Evolutionary conservation across 176 grass and related monocot genomes (phyloP).

Genomic region (Musa itinerans): DNA sequence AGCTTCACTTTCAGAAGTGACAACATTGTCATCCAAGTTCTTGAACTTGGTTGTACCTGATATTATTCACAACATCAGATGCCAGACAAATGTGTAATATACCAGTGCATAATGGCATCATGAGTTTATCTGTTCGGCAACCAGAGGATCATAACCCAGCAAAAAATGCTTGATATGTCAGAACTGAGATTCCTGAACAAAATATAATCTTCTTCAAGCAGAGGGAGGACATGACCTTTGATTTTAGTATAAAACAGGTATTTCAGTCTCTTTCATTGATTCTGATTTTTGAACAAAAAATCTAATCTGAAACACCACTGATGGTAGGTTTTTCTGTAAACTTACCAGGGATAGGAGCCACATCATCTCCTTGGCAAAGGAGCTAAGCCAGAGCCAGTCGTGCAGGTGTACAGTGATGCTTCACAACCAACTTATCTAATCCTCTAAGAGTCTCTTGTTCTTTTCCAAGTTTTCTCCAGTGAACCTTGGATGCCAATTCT

Average conservation of each 20-base stretch:
- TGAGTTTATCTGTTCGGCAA: too few relatives aligned
- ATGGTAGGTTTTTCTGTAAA: background rate
- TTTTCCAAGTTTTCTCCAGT: constrained; percentile 16
- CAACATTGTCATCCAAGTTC: constrained; percentile 8
- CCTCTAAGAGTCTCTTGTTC: constrained; percentile 3
- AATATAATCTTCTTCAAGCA: too few relatives aligned
- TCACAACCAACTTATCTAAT: constrained; percentile 1
- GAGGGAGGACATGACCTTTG: too few relatives aligned
- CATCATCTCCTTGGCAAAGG: constrained; percentile 22
- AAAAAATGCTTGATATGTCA: too few relatives aligned
- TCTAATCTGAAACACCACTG: too few relatives aligned
- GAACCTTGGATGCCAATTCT: constrained; percentile 17
- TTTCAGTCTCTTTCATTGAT: too few relatives aligned
- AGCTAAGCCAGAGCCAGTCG: constrained; percentile 15
- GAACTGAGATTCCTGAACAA: too few relatives aligned
- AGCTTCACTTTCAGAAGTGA: constrained; percentile 13
- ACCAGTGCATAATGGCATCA: too few relatives aligned
- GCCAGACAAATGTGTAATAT: too few relatives aligned
- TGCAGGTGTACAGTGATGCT: constrained; percentile 10
- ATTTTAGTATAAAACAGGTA: too few relatives aligned
- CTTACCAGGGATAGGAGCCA: constrained; percentile 20
- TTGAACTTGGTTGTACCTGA: constrained; percentile 18
- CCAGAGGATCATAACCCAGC: too few relatives aligned
- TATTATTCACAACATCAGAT: background rate
- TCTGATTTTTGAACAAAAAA: too few relatives aligned